Conservation (phyloP, 768 basidiomycete species). For the Boletus edulis region DNA sequence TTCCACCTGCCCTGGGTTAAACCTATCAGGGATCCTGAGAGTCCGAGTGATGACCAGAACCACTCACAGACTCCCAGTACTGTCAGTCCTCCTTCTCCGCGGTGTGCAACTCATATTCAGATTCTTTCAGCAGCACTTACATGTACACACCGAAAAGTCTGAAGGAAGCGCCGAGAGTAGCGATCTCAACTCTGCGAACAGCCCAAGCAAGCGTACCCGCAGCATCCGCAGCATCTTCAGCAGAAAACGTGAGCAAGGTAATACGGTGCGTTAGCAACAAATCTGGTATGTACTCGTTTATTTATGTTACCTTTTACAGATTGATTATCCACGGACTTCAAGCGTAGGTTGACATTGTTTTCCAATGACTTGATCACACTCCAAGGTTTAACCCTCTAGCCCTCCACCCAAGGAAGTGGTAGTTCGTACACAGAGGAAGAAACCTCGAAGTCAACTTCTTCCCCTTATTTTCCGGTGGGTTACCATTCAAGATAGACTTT, state of each 20-base stretch:
- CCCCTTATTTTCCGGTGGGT: neutral
- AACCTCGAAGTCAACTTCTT: neutral
- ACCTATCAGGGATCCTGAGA: neutral
- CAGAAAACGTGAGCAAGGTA: neutral
- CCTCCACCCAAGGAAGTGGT: neutral
- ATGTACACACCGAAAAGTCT: neutral
- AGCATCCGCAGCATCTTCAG: neutral
- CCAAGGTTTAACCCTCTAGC: neutral
- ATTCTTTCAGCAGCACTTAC: conserved; percentile 4
- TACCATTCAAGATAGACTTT: neutral
- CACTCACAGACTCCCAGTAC: neutral
- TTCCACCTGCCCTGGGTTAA: neutral
- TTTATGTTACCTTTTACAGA: conserved; percentile 1
- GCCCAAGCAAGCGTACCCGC: neutral
- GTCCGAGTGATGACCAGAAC: neutral
- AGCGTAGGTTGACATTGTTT: conserved; percentile 3
- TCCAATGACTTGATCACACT: neutral
- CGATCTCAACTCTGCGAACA: neutral
- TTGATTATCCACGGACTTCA: neutral
- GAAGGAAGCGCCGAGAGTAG: neutral
- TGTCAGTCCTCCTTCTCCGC: neutral
- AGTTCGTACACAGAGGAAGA: neutral
- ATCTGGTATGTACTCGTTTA: neutral
- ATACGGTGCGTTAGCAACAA: conserved; percentile 1
- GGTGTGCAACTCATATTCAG: neutral